A percentile compares a stretch with the other conserved stretches of the same genome.
phyloP scores from a whole-genome alignment of 2,329 filamentous ascomycete genomes.

The Sporothrix globosa region DNA sequence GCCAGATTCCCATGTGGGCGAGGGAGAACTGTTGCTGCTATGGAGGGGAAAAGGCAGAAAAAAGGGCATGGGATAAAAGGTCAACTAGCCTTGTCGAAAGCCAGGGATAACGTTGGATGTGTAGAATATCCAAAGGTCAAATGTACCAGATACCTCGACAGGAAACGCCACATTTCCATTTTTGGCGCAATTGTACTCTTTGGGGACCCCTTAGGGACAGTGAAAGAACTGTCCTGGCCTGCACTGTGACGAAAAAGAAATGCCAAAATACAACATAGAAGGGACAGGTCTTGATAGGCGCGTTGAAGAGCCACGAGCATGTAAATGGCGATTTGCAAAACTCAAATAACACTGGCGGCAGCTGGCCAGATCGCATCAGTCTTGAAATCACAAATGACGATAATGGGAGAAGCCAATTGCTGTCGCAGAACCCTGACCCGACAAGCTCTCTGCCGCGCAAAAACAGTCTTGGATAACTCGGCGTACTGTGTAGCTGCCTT shows the following conservation, averaged over 20 bases:
- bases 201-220: conserved; percentile 6
- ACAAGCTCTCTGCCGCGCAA: neutral
- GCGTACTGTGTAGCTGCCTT: conserved; percentile 1
- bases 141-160: conserved; percentile 24
- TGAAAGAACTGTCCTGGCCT: conserved; percentile 3
- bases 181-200: conserved; percentile 13
- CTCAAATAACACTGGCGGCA: neutral
- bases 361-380: neutral
- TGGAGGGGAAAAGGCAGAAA: too few relatives aligned
- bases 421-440: neutral
- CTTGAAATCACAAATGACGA: neutral
- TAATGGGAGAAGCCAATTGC: neutral
- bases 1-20: neutral
- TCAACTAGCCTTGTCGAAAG: too few relatives aligned
- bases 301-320: neutral
- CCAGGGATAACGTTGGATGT: neutral
- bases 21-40: neutral
- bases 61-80: neutral
- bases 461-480: neutral
- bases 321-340: neutral
- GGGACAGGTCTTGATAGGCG: conserved; percentile 1
- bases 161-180: conserved; percentile 29
- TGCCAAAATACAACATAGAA: neutral
- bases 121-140: neutral
- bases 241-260: conserved; percentile 1